A percentile compares a stretch with the other conserved stretches of the same genome.
phyloP scores from a whole-genome alignment of 768 basidiomycete species.

The Phylloporus sp. region DNA sequence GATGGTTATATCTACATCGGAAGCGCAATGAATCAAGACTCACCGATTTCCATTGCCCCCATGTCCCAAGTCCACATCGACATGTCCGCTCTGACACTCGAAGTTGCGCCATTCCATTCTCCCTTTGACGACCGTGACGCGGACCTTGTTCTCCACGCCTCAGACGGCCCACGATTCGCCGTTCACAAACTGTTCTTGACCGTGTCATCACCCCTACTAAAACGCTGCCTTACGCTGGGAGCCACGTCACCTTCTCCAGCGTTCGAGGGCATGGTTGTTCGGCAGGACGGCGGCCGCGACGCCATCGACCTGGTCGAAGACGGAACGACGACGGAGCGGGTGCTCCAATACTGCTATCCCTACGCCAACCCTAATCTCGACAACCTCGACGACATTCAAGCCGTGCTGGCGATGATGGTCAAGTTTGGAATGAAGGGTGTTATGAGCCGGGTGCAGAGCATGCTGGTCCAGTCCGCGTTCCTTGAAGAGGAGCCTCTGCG shows the following conservation, averaged over 20 bases:
- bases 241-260: constrained; percentile 28
- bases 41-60: constrained; percentile 10
- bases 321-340: constrained; percentile 25
- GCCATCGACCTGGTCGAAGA: constrained; percentile 33
- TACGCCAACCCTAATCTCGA: constrained; percentile 30
- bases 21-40: constrained; percentile 14
- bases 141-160: constrained; percentile 41
- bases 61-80: constrained; percentile 28
- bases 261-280: constrained; percentile 23
- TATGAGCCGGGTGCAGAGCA: constrained; percentile 26
- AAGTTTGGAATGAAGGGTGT: constrained; percentile 39
- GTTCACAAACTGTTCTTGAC: constrained; percentile 41
- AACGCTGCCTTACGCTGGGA: constrained; percentile 25
- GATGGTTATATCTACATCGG: constrained; percentile 27
- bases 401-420: constrained; percentile 33
- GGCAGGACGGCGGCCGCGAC: constrained; percentile 22
- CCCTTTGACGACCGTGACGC: constrained; percentile 39
- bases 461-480: constrained; percentile 25
- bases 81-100: constrained; percentile 29
- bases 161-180: constrained; percentile 41
- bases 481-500: constrained; percentile 33
- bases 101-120: constrained; percentile 26
- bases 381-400: constrained; percentile 33
- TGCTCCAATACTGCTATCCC: constrained; percentile 38
- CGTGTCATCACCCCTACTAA: constrained; percentile 41